These are phyloP conservation scores for Aspergillus pseudoviridinutans DNA, from an alignment of 2,329 filamentous ascomycete species.

Conservation along the genomic window DNA sequence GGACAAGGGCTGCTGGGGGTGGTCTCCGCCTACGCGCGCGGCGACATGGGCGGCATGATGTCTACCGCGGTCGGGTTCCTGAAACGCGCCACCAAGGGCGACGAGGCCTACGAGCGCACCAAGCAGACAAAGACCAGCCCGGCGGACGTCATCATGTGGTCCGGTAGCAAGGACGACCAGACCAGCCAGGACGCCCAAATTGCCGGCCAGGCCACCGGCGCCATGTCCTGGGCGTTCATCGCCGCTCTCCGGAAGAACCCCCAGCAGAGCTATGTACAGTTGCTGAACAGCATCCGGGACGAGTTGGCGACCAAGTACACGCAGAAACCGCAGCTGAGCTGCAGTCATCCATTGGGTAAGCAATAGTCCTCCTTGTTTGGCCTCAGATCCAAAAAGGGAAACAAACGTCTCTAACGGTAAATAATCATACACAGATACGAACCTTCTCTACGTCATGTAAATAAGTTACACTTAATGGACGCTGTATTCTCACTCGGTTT, in stretches of 20 bases:
- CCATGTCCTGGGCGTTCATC: slow-evolving; percentile 98
- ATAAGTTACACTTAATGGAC: slow-evolving; percentile 1
- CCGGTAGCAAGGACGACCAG: slow-evolving; percentile 91
- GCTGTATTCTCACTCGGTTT: not conserved
- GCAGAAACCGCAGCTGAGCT: slow-evolving; percentile 94
- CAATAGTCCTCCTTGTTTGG: slow-evolving; percentile 9
- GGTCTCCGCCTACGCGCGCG: slow-evolving; percentile 73
- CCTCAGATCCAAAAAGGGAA: slow-evolving; percentile 1
- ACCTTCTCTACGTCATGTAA: slow-evolving; percentile 66
- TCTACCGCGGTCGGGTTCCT: slow-evolving; percentile 76
- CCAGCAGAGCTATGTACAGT: slow-evolving; percentile 91
- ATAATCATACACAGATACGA: slow-evolving; percentile 53
- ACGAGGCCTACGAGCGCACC: slow-evolving; percentile 74
- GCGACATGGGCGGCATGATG: slow-evolving; percentile 78
- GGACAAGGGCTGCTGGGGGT: slow-evolving; percentile 62
- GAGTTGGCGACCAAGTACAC: slow-evolving; percentile 80
- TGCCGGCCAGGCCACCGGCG: slow-evolving; percentile 81
- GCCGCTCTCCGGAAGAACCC: slow-evolving; percentile 85
- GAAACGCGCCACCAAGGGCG: slow-evolving; percentile 79
- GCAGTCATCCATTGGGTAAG: slow-evolving; percentile 91
- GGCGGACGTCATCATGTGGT: slow-evolving; percentile 97
- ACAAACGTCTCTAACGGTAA: slow-evolving; percentile 12
- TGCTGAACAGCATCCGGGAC: slow-evolving; percentile 92
- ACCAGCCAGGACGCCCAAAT: slow-evolving; percentile 94
- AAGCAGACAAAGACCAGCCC: slow-evolving; percentile 86